Base-by-base conservation (phyloP, 257 asterid genomes). In the Phtheirospermum japonicum region DNA sequence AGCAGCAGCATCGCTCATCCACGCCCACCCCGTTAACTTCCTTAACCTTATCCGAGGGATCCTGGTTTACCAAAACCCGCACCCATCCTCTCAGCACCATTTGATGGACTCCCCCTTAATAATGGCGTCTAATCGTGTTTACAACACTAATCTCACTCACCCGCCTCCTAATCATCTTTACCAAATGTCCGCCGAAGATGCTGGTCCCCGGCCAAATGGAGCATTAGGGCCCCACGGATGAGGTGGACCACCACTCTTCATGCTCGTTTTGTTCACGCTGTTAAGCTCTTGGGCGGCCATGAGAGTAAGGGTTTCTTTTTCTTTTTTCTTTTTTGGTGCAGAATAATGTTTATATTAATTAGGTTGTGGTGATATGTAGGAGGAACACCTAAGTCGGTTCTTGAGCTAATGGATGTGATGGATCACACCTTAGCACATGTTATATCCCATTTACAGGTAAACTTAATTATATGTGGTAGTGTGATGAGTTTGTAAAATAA, bases 361-460 rank as follows among this genome's bases (percentile, higher is more conserved):
- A n/a, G n/a, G n/a, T n/a, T n/a, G n/a, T n/a, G n/a, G n/a, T n/a
- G n/a, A n/a, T n/a, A n/a, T 60, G 36, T 57, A 88, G 96, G 96
- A 73, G 98, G 96, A 0, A 90, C 98, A 8, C 98, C 98, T 17
- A 90, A 90, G 76, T 85, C 98, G 19, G 98, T 90, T 5, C 78
- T 90, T 28, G 98, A 90, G 82, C 96, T 90, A 9, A 88, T 88
- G 98, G 98, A 90, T 88, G 98, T 90, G 36, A 90, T 88, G 73
- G 98, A 90, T 90, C 98, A 88, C 77, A 90, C 98, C 19, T 71
- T 90, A 42, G 91, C 98, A 65, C 98, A 90, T 72, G 98, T 90
- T 33, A 90, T 88, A 78, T 83, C 94, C 86, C 98, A 91, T 83
- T 88, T 91, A 57, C 98, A 90, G 98, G 98, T 90, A 81, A 9